Evolutionary conservation across 768 basidiomycete genomes (phyloP), one percentile per base, ranked within the genome.

Genomic region (Termitomyces sp.): DNA sequence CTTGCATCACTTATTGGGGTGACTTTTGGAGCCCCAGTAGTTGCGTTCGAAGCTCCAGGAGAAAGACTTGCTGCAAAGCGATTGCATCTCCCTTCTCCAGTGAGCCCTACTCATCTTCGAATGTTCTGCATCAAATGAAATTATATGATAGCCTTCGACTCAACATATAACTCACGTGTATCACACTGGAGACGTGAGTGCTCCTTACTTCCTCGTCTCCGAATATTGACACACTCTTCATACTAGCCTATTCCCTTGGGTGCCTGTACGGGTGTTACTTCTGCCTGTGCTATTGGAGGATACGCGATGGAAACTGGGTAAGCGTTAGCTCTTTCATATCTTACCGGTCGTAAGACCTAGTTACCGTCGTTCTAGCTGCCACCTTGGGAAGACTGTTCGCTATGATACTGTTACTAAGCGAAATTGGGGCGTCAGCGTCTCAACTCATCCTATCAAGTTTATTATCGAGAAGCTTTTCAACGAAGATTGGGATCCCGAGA

Each of bases 11-110:
- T 99, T 4, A 74, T 98, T 8, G 94, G 91, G 0, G 76, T 83
- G 2, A 94, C 96, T 0, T 99, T 98, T 65, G 96, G 96, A n/a
- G 84, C 77, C 3, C 96, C 96, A 0, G 89, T 89, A 16, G 91
- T 99, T 11, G 82, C 92, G 0, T 95, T 96, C 64, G 94, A 97
- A 74, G 81, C 92, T 0, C 93, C 92, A 0, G 83, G 75, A 1
- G 92, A 94, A 68, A 81, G 72, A 59, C 66, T 80, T 48, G 84
- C 95, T 2, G 83, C 94, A 0, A 70, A 73, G 3, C 79, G 96
- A 21, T 76, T 98, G 14, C 94, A 98, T 68, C 83, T 98, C 3
- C 94, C 95, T 2, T 77, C 84, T 8, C 92, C 94, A 2, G 93
- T 94, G 61, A 55, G 82, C 72, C 45, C 30, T 48, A 45, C 17